Percentiles rank a stretch among this genome's conserved stretches.
Evolutionary conservation across 306 rosid genomes (phyloP).

Genomic region (Casuarina equisetifolia): DNA sequence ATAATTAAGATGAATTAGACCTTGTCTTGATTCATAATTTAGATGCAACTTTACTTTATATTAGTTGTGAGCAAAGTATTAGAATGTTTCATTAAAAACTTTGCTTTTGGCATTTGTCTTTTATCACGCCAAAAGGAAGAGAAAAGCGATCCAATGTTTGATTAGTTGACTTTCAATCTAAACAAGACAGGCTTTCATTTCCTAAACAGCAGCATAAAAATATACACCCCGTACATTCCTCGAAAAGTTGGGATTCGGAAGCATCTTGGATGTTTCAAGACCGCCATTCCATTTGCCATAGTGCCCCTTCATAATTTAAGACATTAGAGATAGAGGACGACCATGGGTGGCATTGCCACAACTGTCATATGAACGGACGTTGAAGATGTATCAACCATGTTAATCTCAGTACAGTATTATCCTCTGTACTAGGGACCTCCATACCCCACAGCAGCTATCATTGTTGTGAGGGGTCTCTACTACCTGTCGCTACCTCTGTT

Average conservation of each 20-base stretch:
- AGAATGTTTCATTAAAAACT: too few relatives aligned
- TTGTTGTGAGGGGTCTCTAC: constrained; percentile 13
- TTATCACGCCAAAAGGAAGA: background rate
- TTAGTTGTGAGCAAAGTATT: too few relatives aligned
- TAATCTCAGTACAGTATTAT: constrained; percentile 1
- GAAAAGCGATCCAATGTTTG: background rate
- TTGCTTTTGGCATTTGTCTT: background rate
- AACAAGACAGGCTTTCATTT: too few relatives aligned
- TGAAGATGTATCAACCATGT: constrained; percentile 11
- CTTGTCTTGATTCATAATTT: too few relatives aligned
- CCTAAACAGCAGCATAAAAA: background rate
- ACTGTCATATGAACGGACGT: background rate
- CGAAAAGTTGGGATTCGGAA: too few relatives aligned
- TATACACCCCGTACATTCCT: background rate
- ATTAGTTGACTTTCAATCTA: too few relatives aligned
- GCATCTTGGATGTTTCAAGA: too few relatives aligned
- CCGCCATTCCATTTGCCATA: too few relatives aligned
- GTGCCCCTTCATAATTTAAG: background rate
- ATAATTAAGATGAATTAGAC: too few relatives aligned
- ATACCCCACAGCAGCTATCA: constrained; percentile 15
- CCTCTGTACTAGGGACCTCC: constrained; percentile 22
- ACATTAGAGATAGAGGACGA: background rate
- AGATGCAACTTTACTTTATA: too few relatives aligned
- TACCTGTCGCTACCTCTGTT: constrained; percentile 13
- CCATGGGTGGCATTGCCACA: background rate